Evolutionary conservation across 2,329 filamentous ascomycete species (phyloP).

Genomic region (Aurifilum marmelostoma): DNA sequence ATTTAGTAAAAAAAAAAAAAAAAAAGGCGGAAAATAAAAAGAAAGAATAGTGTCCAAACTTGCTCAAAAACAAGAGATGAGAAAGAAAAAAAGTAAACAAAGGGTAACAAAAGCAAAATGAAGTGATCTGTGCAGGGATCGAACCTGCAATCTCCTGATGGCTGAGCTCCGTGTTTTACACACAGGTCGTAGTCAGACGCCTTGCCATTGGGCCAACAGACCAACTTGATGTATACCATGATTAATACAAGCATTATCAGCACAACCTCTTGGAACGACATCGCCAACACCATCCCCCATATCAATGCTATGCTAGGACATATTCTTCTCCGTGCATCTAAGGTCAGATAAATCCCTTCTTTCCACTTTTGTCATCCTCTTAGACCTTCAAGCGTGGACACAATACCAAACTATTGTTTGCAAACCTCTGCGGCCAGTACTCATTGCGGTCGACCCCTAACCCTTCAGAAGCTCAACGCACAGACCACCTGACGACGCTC

Average conservation of each 20-base stretch:
- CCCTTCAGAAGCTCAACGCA: neutral
- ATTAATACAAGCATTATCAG: fast-evolving
- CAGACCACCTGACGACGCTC: slow-evolving; percentile 11
- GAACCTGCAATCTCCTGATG: slow-evolving; percentile 32
- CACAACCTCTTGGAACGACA: too few relatives aligned
- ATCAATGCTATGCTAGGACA: neutral
- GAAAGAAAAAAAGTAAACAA: neutral
- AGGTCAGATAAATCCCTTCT: neutral
- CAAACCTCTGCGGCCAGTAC: neutral
- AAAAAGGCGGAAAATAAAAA: too few relatives aligned
- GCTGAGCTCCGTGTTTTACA: slow-evolving; percentile 2
- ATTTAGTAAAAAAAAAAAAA: too few relatives aligned
- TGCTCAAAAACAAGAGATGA: too few relatives aligned
- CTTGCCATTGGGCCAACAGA: slow-evolving; percentile 45
- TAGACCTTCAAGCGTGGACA: neutral
- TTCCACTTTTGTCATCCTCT: neutral
- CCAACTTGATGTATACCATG: neutral
- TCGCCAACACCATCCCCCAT: neutral
- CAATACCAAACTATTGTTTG: too few relatives aligned
- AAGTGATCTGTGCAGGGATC: slow-evolving; percentile 28
- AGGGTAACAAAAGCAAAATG: neutral
- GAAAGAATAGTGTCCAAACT: too few relatives aligned
- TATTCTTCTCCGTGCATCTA: neutral
- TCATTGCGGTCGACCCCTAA: neutral
- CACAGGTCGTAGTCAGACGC: slow-evolving; percentile 46